A percentile compares a stretch with the other conserved stretches of the same genome.
Conservation (phyloP, 805 yeast genomes). For the Middelhovenomyces tepae region DNA sequence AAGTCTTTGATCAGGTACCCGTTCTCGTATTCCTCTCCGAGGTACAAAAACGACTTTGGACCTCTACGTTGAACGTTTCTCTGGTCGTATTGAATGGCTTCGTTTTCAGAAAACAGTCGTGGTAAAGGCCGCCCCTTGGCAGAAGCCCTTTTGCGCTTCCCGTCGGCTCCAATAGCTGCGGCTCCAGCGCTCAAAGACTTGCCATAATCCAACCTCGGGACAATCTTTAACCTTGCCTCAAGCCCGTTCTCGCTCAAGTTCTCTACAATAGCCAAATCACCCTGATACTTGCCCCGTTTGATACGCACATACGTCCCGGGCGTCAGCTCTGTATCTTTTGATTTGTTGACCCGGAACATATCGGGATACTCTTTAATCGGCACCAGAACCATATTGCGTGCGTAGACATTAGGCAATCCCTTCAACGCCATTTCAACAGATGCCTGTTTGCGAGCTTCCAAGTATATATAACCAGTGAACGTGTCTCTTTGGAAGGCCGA, state of each 20-base stretch:
- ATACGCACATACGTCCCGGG: constrained; percentile 92
- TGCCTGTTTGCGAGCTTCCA: constrained; percentile 89
- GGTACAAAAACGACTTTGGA: constrained; percentile 56
- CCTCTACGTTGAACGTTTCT: constrained; percentile 52
- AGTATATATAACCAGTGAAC: constrained; percentile 82
- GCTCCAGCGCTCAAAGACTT: constrained; percentile 31
- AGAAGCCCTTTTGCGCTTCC: constrained; percentile 46
- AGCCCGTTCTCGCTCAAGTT: constrained; percentile 90
- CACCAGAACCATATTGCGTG: constrained; percentile 67
- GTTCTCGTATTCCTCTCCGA: constrained; percentile 80
- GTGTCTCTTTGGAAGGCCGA: constrained; percentile 93
- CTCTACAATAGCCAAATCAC: constrained; percentile 88
- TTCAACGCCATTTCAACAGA: constrained; percentile 83
- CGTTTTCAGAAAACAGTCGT: constrained; percentile 76
- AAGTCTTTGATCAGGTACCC: constrained; percentile 85
- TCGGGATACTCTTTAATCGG: constrained; percentile 96
- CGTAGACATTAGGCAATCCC: constrained; percentile 82
- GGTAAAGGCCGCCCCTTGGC: constrained; percentile 74
- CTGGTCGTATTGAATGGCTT: constrained; percentile 79
- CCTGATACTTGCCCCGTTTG: constrained; percentile 83
- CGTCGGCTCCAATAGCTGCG: constrained; percentile 39
- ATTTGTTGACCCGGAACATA: constrained; percentile 77
- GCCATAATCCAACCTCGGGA: constrained; percentile 91
- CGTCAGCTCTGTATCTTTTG: constrained; percentile 76
- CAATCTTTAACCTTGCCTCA: constrained; percentile 86